Evolutionary conservation across 2,329 filamentous ascomycete species (phyloP).

Genomic region (Exophiala phaeomuriformis): DNA sequence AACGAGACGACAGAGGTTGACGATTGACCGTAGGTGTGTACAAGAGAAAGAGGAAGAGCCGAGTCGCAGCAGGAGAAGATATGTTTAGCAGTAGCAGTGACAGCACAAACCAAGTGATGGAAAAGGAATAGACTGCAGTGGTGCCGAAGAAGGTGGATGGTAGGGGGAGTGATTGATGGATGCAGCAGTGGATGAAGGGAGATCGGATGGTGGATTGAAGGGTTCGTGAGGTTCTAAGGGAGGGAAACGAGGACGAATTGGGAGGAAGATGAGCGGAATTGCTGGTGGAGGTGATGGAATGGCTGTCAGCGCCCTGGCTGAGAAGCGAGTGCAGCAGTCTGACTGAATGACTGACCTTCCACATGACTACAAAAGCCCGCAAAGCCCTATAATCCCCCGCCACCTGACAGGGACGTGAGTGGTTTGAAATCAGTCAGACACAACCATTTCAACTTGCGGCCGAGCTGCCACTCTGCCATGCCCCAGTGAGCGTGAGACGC

Average conservation of each 20-base stretch:
- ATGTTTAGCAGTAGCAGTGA: not conserved
- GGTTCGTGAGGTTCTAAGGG: not conserved
- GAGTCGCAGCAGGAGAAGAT: not conserved
- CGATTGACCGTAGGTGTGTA: conserved; percentile 4
- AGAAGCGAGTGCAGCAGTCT: not conserved
- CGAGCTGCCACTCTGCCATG: not conserved
- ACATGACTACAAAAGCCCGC: no score
- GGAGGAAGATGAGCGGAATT: not conserved
- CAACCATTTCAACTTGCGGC: not conserved
- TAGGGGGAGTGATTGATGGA: conserved; percentile 1
- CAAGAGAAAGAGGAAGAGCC: conserved; percentile 2
- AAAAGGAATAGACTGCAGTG: not conserved
- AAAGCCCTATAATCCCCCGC: no score
- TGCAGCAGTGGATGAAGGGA: not conserved
- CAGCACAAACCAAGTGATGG: not conserved
- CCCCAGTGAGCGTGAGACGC: not conserved
- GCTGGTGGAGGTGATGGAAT: not conserved
- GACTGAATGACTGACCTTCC: no score
- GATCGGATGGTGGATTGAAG: not conserved
- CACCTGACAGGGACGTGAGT: not conserved
- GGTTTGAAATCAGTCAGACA: not conserved
- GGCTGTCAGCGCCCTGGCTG: not conserved
- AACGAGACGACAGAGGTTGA: conserved; percentile 10
- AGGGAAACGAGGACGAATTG: not conserved
- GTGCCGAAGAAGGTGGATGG: conserved; percentile 2